Base-by-base conservation (phyloP, 2,329 filamentous ascomycete genomes). In the Sarocladium brachiariae region DNA sequence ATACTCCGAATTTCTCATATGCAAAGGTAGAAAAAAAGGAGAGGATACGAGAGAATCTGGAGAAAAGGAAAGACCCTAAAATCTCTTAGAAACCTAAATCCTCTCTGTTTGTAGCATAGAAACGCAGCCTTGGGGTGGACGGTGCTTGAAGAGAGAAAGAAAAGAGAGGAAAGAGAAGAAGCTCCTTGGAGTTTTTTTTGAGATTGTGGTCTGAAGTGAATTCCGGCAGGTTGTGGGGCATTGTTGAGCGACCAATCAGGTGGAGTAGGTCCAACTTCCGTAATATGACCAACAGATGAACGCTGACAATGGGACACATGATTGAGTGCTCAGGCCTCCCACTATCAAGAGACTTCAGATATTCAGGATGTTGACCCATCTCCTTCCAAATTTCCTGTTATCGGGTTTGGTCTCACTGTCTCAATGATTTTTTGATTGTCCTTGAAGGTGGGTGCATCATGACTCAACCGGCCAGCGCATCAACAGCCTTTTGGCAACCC, bases 1-100 rank as follows among this genome's bases (percentile, higher is more conserved):
- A 84, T 93, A 87, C 89, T 93, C 89, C 88, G 88, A 93, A 92
- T 93, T 93, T 93, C 88, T 89, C 88, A 91, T 89, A 89, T 91
- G 89, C 88, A 73, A 57, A 51, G 50, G 52, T 19, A 35, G n/a
- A 14, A 19, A 27, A 6, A 7, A 27, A 7, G 8, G 39, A 43
- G 39, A 19, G 7, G n/a, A 9, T 35, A 9, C 16, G 16, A 39
- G 34, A 16, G 9, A 39, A 4, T 4, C 43, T 24, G 24, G 45
- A 9, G 19, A 41, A 39, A 52, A 21, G 46, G 49, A 47, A 48
- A 54, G 23, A 37, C n/a, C 25, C 50, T 59, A 64, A 63, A 63
- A 59, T 57, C 57, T 59, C n/a, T 23, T 49, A 60, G 63, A 63
- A 63, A 59, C 58, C 57, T 59, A 60, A n/a, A 16, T 34, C 56